Conservation (phyloP, 2,329 filamentous ascomycete genomes). For the Lecanicillium sp. region DNA sequence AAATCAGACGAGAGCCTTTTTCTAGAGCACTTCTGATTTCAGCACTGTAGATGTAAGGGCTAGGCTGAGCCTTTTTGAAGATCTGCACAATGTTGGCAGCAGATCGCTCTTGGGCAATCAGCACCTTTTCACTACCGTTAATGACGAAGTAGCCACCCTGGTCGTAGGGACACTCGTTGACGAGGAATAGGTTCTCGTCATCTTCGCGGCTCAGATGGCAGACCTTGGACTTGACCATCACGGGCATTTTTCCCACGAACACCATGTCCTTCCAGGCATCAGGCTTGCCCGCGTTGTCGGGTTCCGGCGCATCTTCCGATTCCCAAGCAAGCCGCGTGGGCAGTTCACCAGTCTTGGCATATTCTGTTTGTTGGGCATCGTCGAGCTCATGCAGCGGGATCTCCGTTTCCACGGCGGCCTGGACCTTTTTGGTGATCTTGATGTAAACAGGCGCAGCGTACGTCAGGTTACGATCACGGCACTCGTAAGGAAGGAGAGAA, state of each 20-base stretch:
- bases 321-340: conserved; percentile 57
- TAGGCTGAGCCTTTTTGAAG: conserved; percentile 94
- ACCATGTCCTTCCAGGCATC: conserved; percentile 63
- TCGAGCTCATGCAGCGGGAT: conserved; percentile 64
- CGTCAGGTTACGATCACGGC: conserved; percentile 88
- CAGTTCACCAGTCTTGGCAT: conserved; percentile 48
- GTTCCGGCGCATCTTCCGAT: conserved; percentile 47
- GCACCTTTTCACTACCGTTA: conserved; percentile 96
- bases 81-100: conserved; percentile 98
- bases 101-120: conserved; percentile 95
- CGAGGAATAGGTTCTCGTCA: conserved; percentile 79
- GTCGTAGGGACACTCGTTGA: conserved; percentile 97
- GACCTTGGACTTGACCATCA: conserved; percentile 97
- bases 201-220: conserved; percentile 80
- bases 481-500: conserved; percentile 87
- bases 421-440: conserved; percentile 78
- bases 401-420: conserved; percentile 71
- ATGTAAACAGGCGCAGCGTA: conserved; percentile 91
- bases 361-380: conserved; percentile 52
- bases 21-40: conserved; percentile 96
- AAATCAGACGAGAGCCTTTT: conserved; percentile 91
- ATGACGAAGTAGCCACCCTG: conserved; percentile 99
- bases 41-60: conserved; percentile 85
- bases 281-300: conserved; percentile 45
- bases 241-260: conserved; percentile 91